Conservation (phyloP, 805 yeast genomes). For the Schwanniomyces occidentalis region DNA sequence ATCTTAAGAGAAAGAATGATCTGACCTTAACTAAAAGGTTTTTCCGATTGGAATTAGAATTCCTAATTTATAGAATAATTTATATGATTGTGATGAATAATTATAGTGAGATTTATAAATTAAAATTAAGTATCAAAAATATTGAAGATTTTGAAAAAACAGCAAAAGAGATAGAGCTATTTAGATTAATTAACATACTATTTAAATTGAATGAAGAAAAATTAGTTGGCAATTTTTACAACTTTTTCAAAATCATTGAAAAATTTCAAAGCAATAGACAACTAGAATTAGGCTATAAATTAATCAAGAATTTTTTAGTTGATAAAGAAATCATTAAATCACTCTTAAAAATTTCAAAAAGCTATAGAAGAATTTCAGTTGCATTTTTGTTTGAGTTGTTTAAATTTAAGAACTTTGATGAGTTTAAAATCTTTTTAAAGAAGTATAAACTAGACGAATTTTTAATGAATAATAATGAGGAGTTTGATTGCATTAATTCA, state of each 20-base stretch:
- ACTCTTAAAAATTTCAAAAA: constrained; percentile 53
- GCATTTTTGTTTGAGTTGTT: constrained; percentile 40
- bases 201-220: constrained; percentile 18
- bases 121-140: constrained; percentile 20
- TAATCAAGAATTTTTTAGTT: constrained; percentile 46
- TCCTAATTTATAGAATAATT: constrained; percentile 68
- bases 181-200: constrained; percentile 14
- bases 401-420: constrained; percentile 36
- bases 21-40: constrained; percentile 23
- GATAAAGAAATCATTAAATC: constrained; percentile 59
- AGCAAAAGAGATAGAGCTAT: constrained; percentile 11
- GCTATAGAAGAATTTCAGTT: constrained; percentile 50
- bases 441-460: constrained; percentile 37
- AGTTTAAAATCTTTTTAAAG: constrained; percentile 40
- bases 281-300: constrained; percentile 20
- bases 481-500: constrained; percentile 33
- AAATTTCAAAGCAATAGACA: constrained; percentile 9
- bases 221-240: constrained; percentile 39
- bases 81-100: constrained; percentile 77
- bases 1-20: constrained; percentile 27
- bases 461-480: constrained; percentile 13
- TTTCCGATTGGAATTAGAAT: constrained; percentile 50
- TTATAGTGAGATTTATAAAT: constrained; percentile 51
- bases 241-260: constrained; percentile 42
- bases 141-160: constrained; percentile 7